Evolutionary conservation across 768 basidiomycete species (phyloP), one percentile per base, ranked within the genome.

Genomic region (Tylopilus sp.): DNA sequence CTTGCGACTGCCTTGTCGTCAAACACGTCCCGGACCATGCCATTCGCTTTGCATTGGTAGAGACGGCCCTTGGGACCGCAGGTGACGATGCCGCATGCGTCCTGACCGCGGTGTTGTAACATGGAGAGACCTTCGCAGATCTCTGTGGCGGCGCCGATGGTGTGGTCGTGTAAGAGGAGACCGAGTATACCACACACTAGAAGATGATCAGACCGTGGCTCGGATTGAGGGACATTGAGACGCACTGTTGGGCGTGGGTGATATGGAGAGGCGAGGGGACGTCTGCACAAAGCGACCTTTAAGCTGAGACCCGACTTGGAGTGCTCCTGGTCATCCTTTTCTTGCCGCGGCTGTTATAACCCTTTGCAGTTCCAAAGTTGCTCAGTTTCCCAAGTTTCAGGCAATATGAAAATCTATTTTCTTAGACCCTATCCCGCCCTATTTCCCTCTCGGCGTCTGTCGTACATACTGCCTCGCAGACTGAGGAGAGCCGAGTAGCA

Each of bases 41-140:
- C 97, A 65, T 98, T 99, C 23, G 93, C 92, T 72, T 99, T 99
- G 78, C 93, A 95, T 68, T 99, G 97, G 70, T 88, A 98, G 66
- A 99, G 88, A 40, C 94, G 84, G 23, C 97, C 97, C 66, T 92
- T 93, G 5, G 84, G 83, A 3, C 94, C 97, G 68, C 97, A 95
- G 30, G 97, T 99, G 52, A 99, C 86, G 62, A 98, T 86, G 31
- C 97, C 97, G 58, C 94, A 95, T 0, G 97, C 97, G 76, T 99
- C 97, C 69, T 99, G 95, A 12, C 95, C 97, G 58, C 95, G 80
- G 65, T 99, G 97, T 69, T 99, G 97, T 5, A 99, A 77, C 36
- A 99, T 76, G 21, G 94, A 89, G n/a, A 99, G 80, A 26, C 93
- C 94, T 69, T 99, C 97, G 60, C 82, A 86, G 65, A 98, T 94